A percentile compares a stretch with the other conserved stretches of the same genome.
These are phyloP conservation scores for Cryoendolithus antarcticus DNA, from an alignment of 2,329 filamentous ascomycete genomes.

Conservation along the genomic window DNA sequence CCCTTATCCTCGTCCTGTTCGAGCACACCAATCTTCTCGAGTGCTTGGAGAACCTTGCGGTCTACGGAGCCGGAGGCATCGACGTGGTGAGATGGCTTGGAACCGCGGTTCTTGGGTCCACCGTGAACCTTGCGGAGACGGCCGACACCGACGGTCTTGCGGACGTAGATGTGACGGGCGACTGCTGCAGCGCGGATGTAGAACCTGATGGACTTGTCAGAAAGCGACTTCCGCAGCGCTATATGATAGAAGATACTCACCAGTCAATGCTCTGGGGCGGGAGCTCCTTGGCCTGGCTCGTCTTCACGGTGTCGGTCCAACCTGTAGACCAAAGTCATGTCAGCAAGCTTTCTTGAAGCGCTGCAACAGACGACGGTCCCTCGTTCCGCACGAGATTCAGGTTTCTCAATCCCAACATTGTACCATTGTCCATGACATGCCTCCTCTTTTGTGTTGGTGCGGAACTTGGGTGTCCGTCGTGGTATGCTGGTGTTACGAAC, in stretches of 20 bases:
- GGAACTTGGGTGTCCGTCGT: constrained; percentile 1
- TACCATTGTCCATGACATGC: constrained; percentile 18
- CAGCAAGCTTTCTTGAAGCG: constrained; percentile 22
- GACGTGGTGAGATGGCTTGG: constrained; percentile 83
- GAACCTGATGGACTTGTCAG: constrained; percentile 35
- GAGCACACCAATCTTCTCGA: constrained; percentile 98
- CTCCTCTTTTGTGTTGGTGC: constrained; percentile 11
- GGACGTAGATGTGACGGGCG: constrained; percentile 96
- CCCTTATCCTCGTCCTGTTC: constrained; percentile 98
- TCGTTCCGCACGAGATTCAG: constrained; percentile 43
- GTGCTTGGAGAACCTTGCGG: constrained; percentile 91
- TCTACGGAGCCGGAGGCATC: constrained; percentile 91
- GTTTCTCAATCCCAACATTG: constrained; percentile 23
- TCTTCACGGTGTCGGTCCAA: constrained; percentile 99
- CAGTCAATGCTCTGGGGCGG: constrained; percentile 97
- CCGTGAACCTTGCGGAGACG: constrained; percentile 95
- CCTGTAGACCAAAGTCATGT: constrained; percentile 47
- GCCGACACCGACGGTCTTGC: constrained; percentile 98
- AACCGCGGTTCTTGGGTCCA: constrained; percentile 82
- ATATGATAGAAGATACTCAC: constrained; percentile 24
- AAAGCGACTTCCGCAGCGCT: no score
- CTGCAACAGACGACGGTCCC: constrained; percentile 25
- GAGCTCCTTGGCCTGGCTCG: constrained; percentile 89
- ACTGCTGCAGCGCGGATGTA: constrained; percentile 83
- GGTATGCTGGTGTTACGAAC: constrained; percentile 40